A percentile compares a stretch with the other conserved stretches of the same genome.
Evolutionary conservation across 1,284 basidiomycete species (phyloP).

Genomic region (Peniophora sp.): DNA sequence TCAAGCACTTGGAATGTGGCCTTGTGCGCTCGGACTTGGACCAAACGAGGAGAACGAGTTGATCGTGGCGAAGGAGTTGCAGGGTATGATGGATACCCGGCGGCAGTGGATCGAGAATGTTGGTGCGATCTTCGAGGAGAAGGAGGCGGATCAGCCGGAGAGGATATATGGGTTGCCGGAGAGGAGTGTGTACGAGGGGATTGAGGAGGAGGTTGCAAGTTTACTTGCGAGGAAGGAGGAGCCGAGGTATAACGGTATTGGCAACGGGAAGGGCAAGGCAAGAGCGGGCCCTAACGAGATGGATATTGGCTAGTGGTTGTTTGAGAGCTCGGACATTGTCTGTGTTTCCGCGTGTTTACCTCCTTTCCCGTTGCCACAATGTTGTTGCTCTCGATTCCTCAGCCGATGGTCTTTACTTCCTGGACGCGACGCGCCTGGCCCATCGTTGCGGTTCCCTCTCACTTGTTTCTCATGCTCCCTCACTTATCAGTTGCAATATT

Average conservation of each 20-base stretch:
- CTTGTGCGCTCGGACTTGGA: slow-evolving; percentile 58
- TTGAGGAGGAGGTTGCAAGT: slow-evolving; percentile 52
- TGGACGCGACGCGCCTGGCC: too few relatives aligned
- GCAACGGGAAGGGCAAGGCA: background rate
- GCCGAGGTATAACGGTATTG: background rate
- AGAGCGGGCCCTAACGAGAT: background rate
- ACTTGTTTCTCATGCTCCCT: too few relatives aligned
- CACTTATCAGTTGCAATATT: too few relatives aligned
- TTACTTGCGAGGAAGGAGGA: slow-evolving; percentile 6
- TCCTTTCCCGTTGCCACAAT: too few relatives aligned
- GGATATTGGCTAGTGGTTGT: background rate
- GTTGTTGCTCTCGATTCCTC: too few relatives aligned
- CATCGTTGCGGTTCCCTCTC: too few relatives aligned
- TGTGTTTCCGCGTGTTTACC: too few relatives aligned
- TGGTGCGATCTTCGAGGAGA: slow-evolving; percentile 58
- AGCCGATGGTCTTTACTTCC: too few relatives aligned
- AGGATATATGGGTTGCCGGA: slow-evolving; percentile 68
- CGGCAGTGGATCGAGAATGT: slow-evolving; percentile 68
- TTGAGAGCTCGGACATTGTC: too few relatives aligned
- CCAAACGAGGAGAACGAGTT: slow-evolving; percentile 61
- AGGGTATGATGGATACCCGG: slow-evolving; percentile 62
- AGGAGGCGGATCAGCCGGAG: slow-evolving; percentile 55
- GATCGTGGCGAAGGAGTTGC: slow-evolving; percentile 65
- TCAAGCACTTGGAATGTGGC: slow-evolving; percentile 33
- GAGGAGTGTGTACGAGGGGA: slow-evolving; percentile 65